Evolutionary conservation across 768 basidiomycete genomes (phyloP), one percentile per base, ranked within the genome.

Genomic region (Baorangia bicolor): DNA sequence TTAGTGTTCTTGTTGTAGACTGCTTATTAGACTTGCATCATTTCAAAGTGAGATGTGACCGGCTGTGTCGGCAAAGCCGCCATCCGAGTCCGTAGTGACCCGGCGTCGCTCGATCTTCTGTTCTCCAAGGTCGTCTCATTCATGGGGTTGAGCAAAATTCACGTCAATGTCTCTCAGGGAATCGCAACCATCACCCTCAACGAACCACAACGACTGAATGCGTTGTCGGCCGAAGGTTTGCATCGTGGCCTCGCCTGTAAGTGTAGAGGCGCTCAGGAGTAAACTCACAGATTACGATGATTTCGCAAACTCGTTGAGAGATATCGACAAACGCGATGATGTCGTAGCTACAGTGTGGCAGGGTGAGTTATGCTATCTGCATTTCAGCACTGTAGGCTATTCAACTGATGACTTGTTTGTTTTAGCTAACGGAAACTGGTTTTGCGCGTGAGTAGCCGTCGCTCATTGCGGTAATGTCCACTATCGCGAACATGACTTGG

Each of bases 121-220:
- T 20, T 23, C 14, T 12, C 30, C 25, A 3, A 18, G 23, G 28
- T 41, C 37, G 23, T 34, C 41, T 47, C 14, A 3, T 48, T 27
- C 40, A 79, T 79, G 78, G 56, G 52, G 23, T 25, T 11, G 53
- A 79, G 77, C 58, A 75, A 75, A 20, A 65, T 85, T 34, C 74
- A 65, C 0, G 73, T 86, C 48, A 63, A 80, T 21, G 69, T 87
- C 55, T 76, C 77, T 25, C 74, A 80, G 49, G 76, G 79, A 28
- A 86, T 89, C 58, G 87, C 87, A 16, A 87, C 85, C 1, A 84
- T 89, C 51, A 86, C 86, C 4, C 72, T 89, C 45, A 82, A 86
- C 52, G 77, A 83, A 14, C 86, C 87, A 4, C 71, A 73, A 51
- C 75, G 77, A 5, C 69, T 87, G 43, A 89, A 89, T 60, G 83